Evolutionary conservation across 2,329 filamentous ascomycete species (phyloP).

Genomic region (Talaromyces sp.): DNA sequence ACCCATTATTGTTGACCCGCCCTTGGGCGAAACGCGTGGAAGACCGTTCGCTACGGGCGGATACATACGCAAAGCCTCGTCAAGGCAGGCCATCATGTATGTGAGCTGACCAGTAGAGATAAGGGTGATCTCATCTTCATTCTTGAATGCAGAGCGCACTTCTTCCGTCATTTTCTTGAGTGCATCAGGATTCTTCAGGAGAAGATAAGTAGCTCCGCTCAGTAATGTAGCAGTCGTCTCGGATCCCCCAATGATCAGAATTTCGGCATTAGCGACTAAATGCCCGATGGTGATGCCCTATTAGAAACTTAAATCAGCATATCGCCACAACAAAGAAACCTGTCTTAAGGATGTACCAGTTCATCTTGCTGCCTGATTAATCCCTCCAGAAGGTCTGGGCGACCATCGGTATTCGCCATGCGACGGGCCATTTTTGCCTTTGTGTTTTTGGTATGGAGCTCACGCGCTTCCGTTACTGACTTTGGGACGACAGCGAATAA

Average conservation of each 20-base stretch:
- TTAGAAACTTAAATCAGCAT: too few species aligned
- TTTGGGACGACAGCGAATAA: too few species aligned
- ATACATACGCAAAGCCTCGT: conserved; percentile 38
- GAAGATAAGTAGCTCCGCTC: conserved; percentile 33
- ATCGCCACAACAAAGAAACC: too few species aligned
- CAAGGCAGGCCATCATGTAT: conserved; percentile 36
- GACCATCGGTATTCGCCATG: too few species aligned
- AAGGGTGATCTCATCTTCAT: conserved; percentile 32
- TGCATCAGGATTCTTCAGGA: conserved; percentile 29
- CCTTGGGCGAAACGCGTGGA: conserved; percentile 13
- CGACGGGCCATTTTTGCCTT: too few species aligned
- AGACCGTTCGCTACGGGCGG: conserved; percentile 23
- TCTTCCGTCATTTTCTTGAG: conserved; percentile 30
- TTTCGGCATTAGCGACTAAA: conserved; percentile 1
- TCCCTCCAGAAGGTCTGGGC: too few species aligned
- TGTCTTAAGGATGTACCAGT: too few species aligned
- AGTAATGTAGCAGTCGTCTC: conserved; percentile 44
- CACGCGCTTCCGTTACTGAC: too few species aligned
- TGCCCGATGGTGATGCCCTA: neutral
- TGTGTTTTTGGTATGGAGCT: too few species aligned
- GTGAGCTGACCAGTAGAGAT: conserved; percentile 19
- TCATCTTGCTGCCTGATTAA: too few species aligned
- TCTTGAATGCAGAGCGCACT: conserved; percentile 30
- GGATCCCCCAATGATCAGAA: conserved; percentile 28
- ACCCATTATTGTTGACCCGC: neutral